Percentiles rank a stretch among this genome's conserved stretches.
Conservation (phyloP, 2,329 filamentous ascomycete species). For the Fusarium sp. region DNA sequence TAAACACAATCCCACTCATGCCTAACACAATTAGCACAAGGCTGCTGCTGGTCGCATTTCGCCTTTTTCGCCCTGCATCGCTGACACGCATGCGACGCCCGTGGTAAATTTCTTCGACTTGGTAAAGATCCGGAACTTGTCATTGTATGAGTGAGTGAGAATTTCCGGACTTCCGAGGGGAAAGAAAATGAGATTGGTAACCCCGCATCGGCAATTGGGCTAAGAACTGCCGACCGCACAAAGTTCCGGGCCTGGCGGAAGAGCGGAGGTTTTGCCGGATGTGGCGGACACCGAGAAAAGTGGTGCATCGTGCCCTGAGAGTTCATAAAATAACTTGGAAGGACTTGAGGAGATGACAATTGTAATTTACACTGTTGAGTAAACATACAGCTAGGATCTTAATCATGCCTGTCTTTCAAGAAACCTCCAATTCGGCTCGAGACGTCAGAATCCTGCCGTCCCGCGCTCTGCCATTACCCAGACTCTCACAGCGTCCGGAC, state of each 20-base stretch:
- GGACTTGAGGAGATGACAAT: no score
- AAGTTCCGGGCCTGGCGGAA: slow-evolving; percentile 12
- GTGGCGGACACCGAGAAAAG: neutral
- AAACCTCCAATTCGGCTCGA: slow-evolving; percentile 1
- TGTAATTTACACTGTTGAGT: neutral
- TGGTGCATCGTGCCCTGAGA: neutral
- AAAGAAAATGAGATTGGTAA: neutral
- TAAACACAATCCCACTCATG: neutral
- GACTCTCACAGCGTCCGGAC: slow-evolving; percentile 2
- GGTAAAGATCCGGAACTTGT: neutral
- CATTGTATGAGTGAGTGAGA: neutral
- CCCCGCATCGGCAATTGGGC: neutral
- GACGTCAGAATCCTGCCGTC: slow-evolving; percentile 20
- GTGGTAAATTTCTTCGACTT: slow-evolving; percentile 1
- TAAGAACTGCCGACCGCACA: neutral
- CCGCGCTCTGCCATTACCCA: neutral
- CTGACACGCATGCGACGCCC: slow-evolving; percentile 12
- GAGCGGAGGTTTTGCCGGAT: slow-evolving; percentile 3
- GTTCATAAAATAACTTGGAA: neutral
- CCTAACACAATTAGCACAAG: slow-evolving; percentile 8
- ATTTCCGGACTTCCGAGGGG: slow-evolving; percentile 4
- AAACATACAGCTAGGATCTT: fast-evolving
- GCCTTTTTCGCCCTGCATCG: slow-evolving; percentile 6
- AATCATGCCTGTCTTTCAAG: slow-evolving; percentile 23
- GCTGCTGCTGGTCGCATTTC: slow-evolving; percentile 8